Evolutionary conservation across 139 green algal species (phyloP).

Genomic region (Coccomyxa sp.): DNA sequence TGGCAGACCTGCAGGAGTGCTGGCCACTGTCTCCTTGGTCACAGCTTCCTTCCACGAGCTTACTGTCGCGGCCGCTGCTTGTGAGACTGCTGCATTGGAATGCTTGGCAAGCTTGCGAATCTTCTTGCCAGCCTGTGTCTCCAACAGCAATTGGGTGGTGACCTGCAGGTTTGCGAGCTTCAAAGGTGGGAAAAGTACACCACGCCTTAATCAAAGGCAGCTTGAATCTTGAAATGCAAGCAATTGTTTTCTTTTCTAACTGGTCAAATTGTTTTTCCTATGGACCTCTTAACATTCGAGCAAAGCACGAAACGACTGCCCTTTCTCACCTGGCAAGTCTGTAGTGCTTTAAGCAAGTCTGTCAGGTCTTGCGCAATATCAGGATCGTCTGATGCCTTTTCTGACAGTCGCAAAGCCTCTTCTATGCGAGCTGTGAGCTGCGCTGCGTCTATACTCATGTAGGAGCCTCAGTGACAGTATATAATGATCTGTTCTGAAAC

Average conservation of each 20-base stretch:
- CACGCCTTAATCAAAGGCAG: no score
- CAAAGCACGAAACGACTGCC: no score
- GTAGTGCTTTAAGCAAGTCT: neutral
- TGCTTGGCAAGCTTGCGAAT: conserved; percentile 75
- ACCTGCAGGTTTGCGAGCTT: conserved; percentile 36
- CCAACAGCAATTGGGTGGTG: conserved; percentile 53
- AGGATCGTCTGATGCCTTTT: neutral
- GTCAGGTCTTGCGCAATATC: neutral
- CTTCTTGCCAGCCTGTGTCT: conserved; percentile 73
- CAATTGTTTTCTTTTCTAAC: no score
- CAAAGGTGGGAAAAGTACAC: no score
- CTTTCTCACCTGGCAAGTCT: conserved; percentile 4
- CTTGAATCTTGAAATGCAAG: no score
- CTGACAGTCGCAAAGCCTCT: neutral
- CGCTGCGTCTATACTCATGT: neutral
- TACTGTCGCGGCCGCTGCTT: conserved; percentile 50
- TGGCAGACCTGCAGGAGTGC: neutral
- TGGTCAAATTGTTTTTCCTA: no score
- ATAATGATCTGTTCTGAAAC: no score
- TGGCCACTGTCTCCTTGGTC: neutral
- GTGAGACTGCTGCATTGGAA: conserved; percentile 29
- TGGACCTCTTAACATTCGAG: no score
- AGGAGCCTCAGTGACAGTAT: no score
- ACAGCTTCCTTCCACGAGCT: conserved; percentile 64
- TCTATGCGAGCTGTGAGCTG: conserved; percentile 1